phyloP scores from a whole-genome alignment of 2,329 filamentous ascomycete genomes.

The Arthrobotrys musiformis region DNA sequence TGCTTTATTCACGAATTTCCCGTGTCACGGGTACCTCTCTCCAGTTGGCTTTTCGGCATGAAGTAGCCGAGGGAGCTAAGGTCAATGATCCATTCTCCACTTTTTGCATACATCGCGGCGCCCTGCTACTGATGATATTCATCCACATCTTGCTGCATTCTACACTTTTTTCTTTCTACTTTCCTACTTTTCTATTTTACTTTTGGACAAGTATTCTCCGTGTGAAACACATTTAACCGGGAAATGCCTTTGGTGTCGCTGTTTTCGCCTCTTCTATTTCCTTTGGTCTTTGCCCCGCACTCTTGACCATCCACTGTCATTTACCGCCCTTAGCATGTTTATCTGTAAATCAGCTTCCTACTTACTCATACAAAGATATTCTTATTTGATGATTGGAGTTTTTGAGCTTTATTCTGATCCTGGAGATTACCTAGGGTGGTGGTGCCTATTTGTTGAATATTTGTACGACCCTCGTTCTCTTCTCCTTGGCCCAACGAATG shows the following conservation, averaged over 20 bases:
- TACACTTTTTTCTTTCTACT: constrained; percentile 6
- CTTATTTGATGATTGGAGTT: constrained; percentile 37
- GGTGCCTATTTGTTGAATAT: constrained; percentile 39
- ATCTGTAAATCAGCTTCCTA: constrained; percentile 53
- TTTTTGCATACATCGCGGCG: constrained; percentile 52
- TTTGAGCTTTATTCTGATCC: constrained; percentile 39
- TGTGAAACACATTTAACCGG: constrained; percentile 56
- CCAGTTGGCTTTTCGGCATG: constrained; percentile 46
- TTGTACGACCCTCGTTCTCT: constrained; percentile 37
- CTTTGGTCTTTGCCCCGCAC: constrained; percentile 31
- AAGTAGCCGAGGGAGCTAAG: constrained; percentile 48
- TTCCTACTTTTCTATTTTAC: constrained; percentile 2
- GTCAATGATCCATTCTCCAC: constrained; percentile 43
- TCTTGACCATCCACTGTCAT: constrained; percentile 35
- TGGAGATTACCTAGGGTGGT: constrained; percentile 28
- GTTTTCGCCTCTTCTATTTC: constrained; percentile 25
- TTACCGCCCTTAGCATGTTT: constrained; percentile 50
- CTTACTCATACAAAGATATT: constrained; percentile 20
- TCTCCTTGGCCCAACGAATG: constrained; percentile 40
- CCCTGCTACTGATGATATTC: constrained; percentile 37
- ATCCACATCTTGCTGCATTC: constrained; percentile 29
- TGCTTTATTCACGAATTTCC: constrained; percentile 33
- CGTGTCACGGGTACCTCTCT: constrained; percentile 41
- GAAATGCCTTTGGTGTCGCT: constrained; percentile 35
- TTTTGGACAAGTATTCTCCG: neutral